A percentile compares a stretch with the other conserved stretches of the same genome.
Evolutionary conservation across 805 yeast species (phyloP).

Genomic region (Suhomyces prunicola): DNA sequence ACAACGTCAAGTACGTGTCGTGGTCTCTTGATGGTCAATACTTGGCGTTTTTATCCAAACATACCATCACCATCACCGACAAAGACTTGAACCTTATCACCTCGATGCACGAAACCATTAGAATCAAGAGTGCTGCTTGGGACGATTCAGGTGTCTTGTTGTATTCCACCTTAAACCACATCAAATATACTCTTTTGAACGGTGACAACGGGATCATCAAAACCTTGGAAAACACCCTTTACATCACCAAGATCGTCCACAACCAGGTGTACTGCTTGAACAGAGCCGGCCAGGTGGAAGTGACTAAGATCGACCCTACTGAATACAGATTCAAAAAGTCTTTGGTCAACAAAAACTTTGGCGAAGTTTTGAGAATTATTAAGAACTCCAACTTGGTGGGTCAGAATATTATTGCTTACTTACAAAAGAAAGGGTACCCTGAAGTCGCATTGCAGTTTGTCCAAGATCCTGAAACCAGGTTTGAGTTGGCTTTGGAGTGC

Average conservation of each 20-base stretch:
- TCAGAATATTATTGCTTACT: constrained; percentile 91
- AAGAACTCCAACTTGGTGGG: constrained; percentile 90
- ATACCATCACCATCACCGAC: constrained; percentile 84
- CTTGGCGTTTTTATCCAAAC: constrained; percentile 86
- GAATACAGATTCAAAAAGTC: constrained; percentile 96
- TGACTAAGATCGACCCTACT: constrained; percentile 83
- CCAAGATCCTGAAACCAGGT: constrained; percentile 92
- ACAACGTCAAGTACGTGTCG: constrained; percentile 79
- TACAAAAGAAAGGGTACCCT: constrained; percentile 93
- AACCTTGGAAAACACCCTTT: constrained; percentile 85
- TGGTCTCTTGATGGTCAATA: constrained; percentile 90
- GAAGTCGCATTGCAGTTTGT: constrained; percentile 97
- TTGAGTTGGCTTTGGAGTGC: constrained; percentile 92
- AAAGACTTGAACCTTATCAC: constrained; percentile 73
- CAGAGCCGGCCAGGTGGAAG: constrained; percentile 82
- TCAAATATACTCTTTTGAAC: constrained; percentile 86
- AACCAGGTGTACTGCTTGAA: constrained; percentile 74
- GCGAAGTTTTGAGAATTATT: constrained; percentile 87
- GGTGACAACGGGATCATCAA: constrained; percentile 95
- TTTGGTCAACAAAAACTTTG: constrained; percentile 81
- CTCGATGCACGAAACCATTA: constrained; percentile 91
- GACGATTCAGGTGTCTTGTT: constrained; percentile 89
- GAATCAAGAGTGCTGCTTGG: constrained; percentile 97
- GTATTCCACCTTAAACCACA: constrained; percentile 92
- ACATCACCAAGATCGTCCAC: constrained; percentile 70